Evolutionary conservation across 2,329 filamentous ascomycete species (phyloP).

Genomic region (Xylaria multiplex): DNA sequence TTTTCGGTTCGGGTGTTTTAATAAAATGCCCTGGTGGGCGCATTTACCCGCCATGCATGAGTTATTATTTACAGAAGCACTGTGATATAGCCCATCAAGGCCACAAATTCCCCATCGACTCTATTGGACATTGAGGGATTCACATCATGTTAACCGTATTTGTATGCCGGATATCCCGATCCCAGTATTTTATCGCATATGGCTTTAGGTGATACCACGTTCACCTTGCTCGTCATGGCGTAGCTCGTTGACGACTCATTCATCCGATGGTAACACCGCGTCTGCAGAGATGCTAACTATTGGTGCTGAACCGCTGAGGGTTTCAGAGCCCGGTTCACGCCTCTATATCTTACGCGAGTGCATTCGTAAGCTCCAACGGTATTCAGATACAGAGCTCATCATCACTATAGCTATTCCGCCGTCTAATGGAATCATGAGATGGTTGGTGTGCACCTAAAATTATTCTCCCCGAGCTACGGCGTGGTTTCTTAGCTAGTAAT

Average conservation of each 20-base stretch:
- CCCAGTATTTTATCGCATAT: slow-evolving; percentile 12
- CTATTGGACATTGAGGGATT: slow-evolving; percentile 21
- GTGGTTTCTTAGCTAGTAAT: slow-evolving; percentile 33
- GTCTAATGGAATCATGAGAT: slow-evolving; percentile 20
- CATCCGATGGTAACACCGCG: slow-evolving; percentile 21
- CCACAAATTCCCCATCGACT: background rate
- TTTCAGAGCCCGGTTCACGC: slow-evolving; percentile 26
- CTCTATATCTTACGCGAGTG: slow-evolving; percentile 14
- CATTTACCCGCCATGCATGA: slow-evolving; percentile 25
- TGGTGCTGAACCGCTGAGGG: slow-evolving; percentile 19
- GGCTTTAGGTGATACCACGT: slow-evolving; percentile 8
- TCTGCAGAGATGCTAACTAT: slow-evolving; percentile 9
- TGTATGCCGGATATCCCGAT: slow-evolving; percentile 18
- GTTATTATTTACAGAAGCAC: slow-evolving; percentile 12
- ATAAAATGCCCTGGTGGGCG: background rate
- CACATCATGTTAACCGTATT: slow-evolving; percentile 24
- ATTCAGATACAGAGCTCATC: slow-evolving; percentile 39
- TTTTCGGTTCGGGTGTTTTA: slow-evolving; percentile 1
- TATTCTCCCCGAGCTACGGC: slow-evolving; percentile 35
- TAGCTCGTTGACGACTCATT: slow-evolving; percentile 14
- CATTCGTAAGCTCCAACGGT: slow-evolving; percentile 19
- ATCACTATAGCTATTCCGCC: slow-evolving; percentile 29
- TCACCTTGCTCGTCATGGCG: background rate
- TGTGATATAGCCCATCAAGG: background rate
- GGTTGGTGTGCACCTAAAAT: slow-evolving; percentile 29